Conservation (phyloP, 2,329 filamentous ascomycete genomes). For the Pleochaeta shiraiana region DNA sequence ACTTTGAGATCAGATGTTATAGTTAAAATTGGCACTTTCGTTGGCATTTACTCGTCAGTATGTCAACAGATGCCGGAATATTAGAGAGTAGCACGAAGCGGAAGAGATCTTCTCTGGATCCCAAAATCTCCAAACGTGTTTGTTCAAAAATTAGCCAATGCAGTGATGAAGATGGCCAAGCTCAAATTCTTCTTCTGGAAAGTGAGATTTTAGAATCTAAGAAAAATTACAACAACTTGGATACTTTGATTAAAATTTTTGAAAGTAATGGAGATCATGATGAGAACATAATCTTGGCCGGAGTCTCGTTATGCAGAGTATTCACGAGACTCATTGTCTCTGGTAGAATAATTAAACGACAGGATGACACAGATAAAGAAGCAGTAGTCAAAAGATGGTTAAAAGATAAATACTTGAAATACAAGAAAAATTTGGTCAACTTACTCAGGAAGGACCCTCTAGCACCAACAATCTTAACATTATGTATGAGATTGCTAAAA, state of each 20-base stretch:
- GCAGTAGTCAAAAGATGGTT: conserved; percentile 57
- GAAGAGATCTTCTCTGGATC: conserved; percentile 30
- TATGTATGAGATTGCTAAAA: conserved; percentile 70
- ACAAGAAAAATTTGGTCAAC: conserved; percentile 36
- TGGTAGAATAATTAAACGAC: conserved; percentile 45
- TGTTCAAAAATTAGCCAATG: conserved; percentile 23
- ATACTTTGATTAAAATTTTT: conserved; percentile 41
- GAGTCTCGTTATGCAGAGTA: conserved; percentile 65
- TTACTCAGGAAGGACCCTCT: conserved; percentile 39
- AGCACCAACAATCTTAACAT: conserved; percentile 49
- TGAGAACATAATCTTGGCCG: conserved; percentile 41
- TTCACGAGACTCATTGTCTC: conserved; percentile 63
- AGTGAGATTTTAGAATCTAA: conserved; percentile 63
- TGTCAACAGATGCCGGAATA: not conserved
- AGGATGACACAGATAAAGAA: conserved; percentile 49
- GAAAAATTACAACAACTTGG: conserved; percentile 84
- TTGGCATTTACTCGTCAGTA: too few species aligned
- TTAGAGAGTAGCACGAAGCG: conserved; percentile 17
- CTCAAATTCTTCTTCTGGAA: conserved; percentile 54
- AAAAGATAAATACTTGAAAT: conserved; percentile 50
- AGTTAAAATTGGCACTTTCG: too few species aligned
- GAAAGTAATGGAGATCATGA: conserved; percentile 27
- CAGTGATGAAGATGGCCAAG: conserved; percentile 37
- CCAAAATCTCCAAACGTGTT: conserved; percentile 24
- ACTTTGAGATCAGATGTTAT: too few species aligned